These are phyloP conservation scores for Leishmania arabica DNA, from an alignment of 208 protist genomes.

Conservation along the genomic window DNA sequence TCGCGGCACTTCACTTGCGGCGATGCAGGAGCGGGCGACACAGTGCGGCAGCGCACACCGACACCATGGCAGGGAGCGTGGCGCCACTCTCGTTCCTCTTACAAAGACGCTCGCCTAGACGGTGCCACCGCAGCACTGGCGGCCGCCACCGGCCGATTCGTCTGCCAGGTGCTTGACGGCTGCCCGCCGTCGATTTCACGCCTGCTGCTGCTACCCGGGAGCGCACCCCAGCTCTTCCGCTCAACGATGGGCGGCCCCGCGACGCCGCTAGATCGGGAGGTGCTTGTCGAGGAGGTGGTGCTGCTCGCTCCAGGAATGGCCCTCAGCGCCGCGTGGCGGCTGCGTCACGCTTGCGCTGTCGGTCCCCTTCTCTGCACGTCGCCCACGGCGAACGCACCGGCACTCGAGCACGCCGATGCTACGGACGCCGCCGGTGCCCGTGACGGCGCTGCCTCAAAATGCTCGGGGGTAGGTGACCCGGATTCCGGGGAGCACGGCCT, in stretches of 20 bases:
- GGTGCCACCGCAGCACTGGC: not conserved
- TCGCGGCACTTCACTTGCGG: not conserved
- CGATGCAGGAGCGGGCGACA: no score
- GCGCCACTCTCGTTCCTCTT: not conserved
- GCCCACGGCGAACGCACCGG: not conserved
- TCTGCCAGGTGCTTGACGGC: slow-evolving; percentile 11
- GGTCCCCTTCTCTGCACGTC: not conserved
- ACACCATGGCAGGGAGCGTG: not conserved
- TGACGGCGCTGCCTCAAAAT: not conserved
- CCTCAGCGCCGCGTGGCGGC: slow-evolving; percentile 4
- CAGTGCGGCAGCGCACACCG: not conserved
- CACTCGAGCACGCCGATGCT: not conserved
- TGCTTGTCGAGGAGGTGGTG: not conserved
- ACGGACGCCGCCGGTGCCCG: not conserved
- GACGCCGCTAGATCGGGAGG: not conserved
- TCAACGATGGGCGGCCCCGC: not conserved
- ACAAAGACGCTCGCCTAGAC: not conserved
- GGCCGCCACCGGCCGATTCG: slow-evolving; percentile 2
- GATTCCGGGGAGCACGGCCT: not conserved
- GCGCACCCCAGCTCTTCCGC: not conserved
- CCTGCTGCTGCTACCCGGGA: not conserved
- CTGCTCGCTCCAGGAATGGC: not conserved
- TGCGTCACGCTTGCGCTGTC: not conserved
- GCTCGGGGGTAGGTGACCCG: not conserved
- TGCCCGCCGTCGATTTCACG: slow-evolving; percentile 9